phyloP scores from a whole-genome alignment of 306 rosid species.

The Dicorynia guianensis region DNA sequence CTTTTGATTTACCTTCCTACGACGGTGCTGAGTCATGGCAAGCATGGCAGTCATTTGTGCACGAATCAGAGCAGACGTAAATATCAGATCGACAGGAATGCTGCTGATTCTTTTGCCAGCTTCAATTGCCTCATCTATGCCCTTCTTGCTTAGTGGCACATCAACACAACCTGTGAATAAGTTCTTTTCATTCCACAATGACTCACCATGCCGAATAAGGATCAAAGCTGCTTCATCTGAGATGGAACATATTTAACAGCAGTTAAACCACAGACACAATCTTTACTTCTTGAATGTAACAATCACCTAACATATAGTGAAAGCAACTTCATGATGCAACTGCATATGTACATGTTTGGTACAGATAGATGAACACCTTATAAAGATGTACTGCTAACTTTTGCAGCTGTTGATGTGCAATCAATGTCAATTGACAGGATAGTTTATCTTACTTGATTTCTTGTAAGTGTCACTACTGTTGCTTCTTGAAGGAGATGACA shows the following conservation, averaged over 20 bases:
- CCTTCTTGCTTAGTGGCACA: constrained; percentile 93
- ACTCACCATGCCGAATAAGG: constrained; percentile 95
- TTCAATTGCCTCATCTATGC: constrained; percentile 97
- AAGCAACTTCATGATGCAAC: constrained; percentile 39
- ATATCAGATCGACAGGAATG: constrained; percentile 94
- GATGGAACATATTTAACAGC: constrained; percentile 22
- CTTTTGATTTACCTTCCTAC: constrained; percentile 71
- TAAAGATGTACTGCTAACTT: neutral
- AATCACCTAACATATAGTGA: constrained; percentile 14
- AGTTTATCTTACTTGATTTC: constrained; percentile 72
- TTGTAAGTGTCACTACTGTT: constrained; percentile 56
- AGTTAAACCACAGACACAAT: constrained; percentile 28
- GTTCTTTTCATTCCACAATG: constrained; percentile 96
- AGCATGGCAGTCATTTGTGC: constrained; percentile 99
- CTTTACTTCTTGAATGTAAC: constrained; percentile 16
- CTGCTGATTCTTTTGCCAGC: constrained; percentile 99
- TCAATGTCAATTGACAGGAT: neutral
- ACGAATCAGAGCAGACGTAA: constrained; percentile 91
- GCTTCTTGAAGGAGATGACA: constrained; percentile 64
- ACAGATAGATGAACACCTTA: neutral
- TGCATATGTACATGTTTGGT: neutral
- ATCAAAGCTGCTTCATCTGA: constrained; percentile 95
- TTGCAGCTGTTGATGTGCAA: neutral
- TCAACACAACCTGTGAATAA: constrained; percentile 98
- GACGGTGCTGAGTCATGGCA: constrained; percentile 98